These are phyloP conservation scores for Moricandia moricandioides DNA, from an alignment of 345 rosid genomes.

Conservation along the genomic window DNA sequence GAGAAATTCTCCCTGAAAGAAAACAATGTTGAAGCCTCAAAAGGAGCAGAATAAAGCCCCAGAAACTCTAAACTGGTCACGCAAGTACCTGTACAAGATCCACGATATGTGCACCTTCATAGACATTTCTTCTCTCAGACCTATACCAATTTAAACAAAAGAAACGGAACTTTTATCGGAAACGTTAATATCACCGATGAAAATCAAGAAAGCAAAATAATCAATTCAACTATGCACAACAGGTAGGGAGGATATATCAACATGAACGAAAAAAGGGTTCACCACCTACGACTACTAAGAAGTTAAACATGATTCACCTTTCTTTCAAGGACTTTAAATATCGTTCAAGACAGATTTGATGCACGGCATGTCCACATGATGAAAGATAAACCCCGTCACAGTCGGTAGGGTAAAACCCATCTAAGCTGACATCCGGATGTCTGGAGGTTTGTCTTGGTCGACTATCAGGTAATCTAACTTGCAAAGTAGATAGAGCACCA, in stretches of 20 bases:
- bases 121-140: constrained; percentile 58
- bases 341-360: constrained; percentile 83
- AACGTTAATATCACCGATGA: constrained; percentile 2
- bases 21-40: constrained; percentile 23
- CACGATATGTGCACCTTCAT: constrained; percentile 88
- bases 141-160: constrained; percentile 43
- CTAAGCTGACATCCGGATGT: constrained; percentile 40
- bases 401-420: constrained; percentile 71
- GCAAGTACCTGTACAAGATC: constrained; percentile 72
- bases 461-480: constrained; percentile 49
- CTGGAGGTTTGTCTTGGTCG: constrained; percentile 55
- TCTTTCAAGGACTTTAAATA: constrained; percentile 79
- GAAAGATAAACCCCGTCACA: constrained; percentile 88
- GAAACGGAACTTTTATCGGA: background rate
- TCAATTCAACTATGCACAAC: constrained; percentile 8
- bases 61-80: constrained; percentile 9
- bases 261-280: background rate
- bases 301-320: constrained; percentile 46
- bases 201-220: background rate
- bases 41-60: constrained; percentile 9
- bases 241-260: background rate
- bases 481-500: constrained; percentile 47
- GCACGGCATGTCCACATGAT: constrained; percentile 98
- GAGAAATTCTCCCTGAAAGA: constrained; percentile 86
- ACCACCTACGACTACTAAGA: background rate